Percentiles rank a stretch among this genome's conserved stretches.
These are phyloP conservation scores for Beta macrorhiza DNA, from an alignment of 179 eudicot genomes.

Conservation along the genomic window DNA sequence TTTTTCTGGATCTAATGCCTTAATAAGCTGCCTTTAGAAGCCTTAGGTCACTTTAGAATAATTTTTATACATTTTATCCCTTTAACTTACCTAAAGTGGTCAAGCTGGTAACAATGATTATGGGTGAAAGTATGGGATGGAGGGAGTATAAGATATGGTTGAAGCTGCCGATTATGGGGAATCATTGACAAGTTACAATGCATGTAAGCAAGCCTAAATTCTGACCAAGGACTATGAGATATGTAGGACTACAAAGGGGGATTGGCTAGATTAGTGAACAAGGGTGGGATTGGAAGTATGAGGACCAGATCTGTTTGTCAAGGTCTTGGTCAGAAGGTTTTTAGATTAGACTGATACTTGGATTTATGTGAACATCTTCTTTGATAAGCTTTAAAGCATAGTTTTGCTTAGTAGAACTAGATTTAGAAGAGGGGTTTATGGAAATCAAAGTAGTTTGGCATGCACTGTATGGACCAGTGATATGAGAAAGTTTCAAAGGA, in stretches of 20 bases:
- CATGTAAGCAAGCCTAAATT: neutral
- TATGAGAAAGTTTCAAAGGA: neutral
- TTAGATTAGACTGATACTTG: neutral
- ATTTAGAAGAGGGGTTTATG: neutral
- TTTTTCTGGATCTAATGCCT: neutral
- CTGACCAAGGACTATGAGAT: neutral
- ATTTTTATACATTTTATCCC: too few relatives aligned
- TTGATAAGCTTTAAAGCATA: neutral
- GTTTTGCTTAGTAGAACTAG: neutral
- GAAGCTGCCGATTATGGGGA: neutral
- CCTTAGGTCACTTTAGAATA: neutral
- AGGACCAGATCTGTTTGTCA: neutral
- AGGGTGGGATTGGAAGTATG: neutral
- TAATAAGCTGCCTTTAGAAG: neutral
- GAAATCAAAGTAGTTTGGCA: neutral
- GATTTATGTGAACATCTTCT: neutral
- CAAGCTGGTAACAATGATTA: too few relatives aligned
- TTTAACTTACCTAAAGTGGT: too few relatives aligned
- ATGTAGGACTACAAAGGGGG: neutral
- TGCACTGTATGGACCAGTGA: neutral
- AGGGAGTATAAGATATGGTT: too few relatives aligned
- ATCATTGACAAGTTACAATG: neutral
- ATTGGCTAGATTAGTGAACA: neutral
- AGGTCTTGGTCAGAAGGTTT: neutral
- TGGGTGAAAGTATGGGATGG: too few relatives aligned